Base-by-base conservation (phyloP, 768 basidiomycete species). In the Pisolithus orientalis region DNA sequence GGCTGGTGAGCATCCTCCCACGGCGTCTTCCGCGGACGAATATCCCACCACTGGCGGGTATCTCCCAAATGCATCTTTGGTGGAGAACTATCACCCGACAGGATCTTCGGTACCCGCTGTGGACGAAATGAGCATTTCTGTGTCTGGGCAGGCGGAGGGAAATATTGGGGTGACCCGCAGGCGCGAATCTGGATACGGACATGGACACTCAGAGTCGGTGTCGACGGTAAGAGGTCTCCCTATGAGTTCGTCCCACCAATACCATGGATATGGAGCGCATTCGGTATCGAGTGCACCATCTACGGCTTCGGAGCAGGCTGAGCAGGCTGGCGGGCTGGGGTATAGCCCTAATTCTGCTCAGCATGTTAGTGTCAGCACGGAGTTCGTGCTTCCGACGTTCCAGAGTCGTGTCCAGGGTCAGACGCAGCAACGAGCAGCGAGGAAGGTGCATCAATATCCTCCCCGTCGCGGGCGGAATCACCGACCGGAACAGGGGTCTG, bases 161-260 rank as follows among this genome's bases (percentile, higher is more conserved):
- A 28, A 29, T 39, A 38, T 2, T 17, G 38, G 7, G 52, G 29
- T 14, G 44, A 32, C 16, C 57, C 37, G 9, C 46, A 6, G 17
- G n/a, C 25, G 14, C n/a, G 43, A n/a, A 52, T 4, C 17, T 7
- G 39, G 47, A 14, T 34, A 34, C 2, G 9, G 54, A 3, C 66
- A 67, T 24, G 46, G 51, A 17, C 54, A 61, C 25, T 67, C 65
- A 3, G 29, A 57, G 24, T 67, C 66, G 10, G 2, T 64, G 11
- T 59, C 63, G 8, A 67, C 67, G 27, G 53, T 67, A 4, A 58
- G 58, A 5, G 59, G 42, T 6, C 59, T 63, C 2, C 52, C 63
- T 2, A 56, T 45, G 39, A 28, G n/a, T 28, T 61, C 32, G n/a
- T 25, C n/a, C 8, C 39, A 42, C 5, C 24, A 28, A 5, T n/a